phyloP scores from a whole-genome alignment of 2,329 filamentous ascomycete species.

The Corinectria fuckeliana region DNA sequence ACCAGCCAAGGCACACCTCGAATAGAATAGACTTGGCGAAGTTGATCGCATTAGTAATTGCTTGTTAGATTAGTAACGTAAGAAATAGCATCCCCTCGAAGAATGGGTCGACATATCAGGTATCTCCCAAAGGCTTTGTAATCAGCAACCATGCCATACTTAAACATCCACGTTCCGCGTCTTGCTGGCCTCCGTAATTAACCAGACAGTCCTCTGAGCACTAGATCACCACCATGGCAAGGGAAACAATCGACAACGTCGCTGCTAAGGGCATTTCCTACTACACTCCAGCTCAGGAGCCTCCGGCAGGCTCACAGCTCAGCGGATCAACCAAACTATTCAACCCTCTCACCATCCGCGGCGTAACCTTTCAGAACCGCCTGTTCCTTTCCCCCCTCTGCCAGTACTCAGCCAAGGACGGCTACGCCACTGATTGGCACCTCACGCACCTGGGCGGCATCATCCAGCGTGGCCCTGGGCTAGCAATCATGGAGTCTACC shows the following conservation, averaged over 20 bases:
- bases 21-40: too few relatives aligned
- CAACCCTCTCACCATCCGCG: not conserved
- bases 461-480: slow-evolving; percentile 68
- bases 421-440: slow-evolving; percentile 74
- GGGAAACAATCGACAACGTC: not conserved
- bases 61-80: too few relatives aligned
- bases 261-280: not conserved
- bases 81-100: too few relatives aligned
- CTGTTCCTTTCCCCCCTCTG: not conserved
- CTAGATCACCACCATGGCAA: not conserved
- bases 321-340: not conserved
- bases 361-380: not conserved
- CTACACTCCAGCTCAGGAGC: not conserved
- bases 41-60: too few relatives aligned
- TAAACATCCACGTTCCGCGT: too few relatives aligned
- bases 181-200: too few relatives aligned
- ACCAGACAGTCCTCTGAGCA: too few relatives aligned
- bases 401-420: slow-evolving; percentile 33
- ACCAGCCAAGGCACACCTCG: too few relatives aligned
- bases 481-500: slow-evolving; percentile 72
- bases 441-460: slow-evolving; percentile 77
- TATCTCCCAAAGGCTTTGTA: too few relatives aligned
- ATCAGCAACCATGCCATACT: too few relatives aligned
- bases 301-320: not conserved
- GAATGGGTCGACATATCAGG: too few relatives aligned